A percentile compares a stretch with the other conserved stretches of the same genome.
Conservation (phyloP, 139 green algal genomes). For the Tetraselmis striata region DNA sequence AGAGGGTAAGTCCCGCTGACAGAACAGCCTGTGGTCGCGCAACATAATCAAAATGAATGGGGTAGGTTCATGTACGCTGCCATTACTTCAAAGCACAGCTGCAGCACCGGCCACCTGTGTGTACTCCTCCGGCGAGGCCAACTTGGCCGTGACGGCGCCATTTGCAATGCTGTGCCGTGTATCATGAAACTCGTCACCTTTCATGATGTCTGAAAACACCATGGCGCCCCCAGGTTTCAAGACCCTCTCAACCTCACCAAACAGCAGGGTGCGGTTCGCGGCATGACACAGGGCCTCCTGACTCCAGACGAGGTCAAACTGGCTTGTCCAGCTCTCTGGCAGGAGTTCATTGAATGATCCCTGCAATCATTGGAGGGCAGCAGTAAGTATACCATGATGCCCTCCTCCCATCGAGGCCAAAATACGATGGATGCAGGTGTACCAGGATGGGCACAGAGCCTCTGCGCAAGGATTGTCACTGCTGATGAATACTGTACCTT, state of each 20-base stretch:
- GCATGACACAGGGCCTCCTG: conserved; percentile 13
- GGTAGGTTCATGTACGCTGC: no score
- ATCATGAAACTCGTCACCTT: not conserved
- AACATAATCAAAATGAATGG: no score
- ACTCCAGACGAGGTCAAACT: conserved; percentile 17
- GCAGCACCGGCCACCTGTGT: no score
- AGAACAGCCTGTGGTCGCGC: not conserved
- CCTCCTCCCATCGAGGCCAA: no score
- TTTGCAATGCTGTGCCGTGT: not conserved
- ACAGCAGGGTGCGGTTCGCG: not conserved
- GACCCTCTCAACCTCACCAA: conserved; percentile 9
- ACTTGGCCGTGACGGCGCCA: not conserved
- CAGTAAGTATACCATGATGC: not conserved
- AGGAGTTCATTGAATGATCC: conserved; percentile 11
- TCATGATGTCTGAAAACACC: not conserved
- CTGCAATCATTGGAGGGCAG: not conserved
- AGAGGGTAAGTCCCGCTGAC: not conserved
- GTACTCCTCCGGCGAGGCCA: not conserved
- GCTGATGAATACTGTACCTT: not conserved
- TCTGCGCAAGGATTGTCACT: no score
- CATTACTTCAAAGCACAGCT: no score
- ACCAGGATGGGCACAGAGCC: no score
- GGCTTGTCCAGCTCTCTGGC: conserved; percentile 8
- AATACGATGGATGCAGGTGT: no score
- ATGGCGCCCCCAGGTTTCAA: not conserved